A percentile compares a stretch with the other conserved stretches of the same genome.
Conservation (phyloP, 1,284 basidiomycete genomes). For the Peniophora sp. region DNA sequence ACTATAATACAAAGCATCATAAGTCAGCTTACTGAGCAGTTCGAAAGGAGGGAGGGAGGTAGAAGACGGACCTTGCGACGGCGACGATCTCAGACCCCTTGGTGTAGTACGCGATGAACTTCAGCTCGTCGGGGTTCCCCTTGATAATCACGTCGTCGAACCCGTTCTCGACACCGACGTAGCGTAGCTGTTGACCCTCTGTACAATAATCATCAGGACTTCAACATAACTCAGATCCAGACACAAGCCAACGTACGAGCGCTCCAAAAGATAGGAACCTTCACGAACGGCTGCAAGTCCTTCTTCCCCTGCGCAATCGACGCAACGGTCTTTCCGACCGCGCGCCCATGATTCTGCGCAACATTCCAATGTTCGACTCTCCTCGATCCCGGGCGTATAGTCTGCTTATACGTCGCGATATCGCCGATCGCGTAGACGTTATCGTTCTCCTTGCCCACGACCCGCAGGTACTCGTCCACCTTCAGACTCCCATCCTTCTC, state of each 20-base stretch:
- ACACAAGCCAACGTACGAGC: constrained; percentile 69
- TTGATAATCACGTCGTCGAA: constrained; percentile 74
- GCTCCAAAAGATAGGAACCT: constrained; percentile 88
- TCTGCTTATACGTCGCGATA: constrained; percentile 78
- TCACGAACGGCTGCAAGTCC: constrained; percentile 55
- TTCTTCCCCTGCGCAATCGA: constrained; percentile 44
- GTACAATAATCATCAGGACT: constrained; percentile 12
- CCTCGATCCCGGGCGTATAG: constrained; percentile 38
- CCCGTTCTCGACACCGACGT: constrained; percentile 64
- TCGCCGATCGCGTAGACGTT: constrained; percentile 85
- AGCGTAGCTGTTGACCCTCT: constrained; percentile 75
- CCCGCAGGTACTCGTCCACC: constrained; percentile 75
- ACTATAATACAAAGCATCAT: constrained; percentile 23
- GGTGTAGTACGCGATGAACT: constrained; percentile 86
- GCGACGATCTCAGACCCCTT: constrained; percentile 75
- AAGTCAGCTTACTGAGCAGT: background rate
- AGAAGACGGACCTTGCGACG: constrained; percentile 57
- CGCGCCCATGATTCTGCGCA: constrained; percentile 15
- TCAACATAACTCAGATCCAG: background rate
- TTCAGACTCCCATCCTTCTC: constrained; percentile 77
- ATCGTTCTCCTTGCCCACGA: constrained; percentile 41
- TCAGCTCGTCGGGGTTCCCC: constrained; percentile 73
- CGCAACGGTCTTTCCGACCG: constrained; percentile 4
- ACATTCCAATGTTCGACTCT: constrained; percentile 93
- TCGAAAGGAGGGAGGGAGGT: background rate